Conservation (phyloP, 2,329 filamentous ascomycete species). For the Diplodia sapinea region DNA sequence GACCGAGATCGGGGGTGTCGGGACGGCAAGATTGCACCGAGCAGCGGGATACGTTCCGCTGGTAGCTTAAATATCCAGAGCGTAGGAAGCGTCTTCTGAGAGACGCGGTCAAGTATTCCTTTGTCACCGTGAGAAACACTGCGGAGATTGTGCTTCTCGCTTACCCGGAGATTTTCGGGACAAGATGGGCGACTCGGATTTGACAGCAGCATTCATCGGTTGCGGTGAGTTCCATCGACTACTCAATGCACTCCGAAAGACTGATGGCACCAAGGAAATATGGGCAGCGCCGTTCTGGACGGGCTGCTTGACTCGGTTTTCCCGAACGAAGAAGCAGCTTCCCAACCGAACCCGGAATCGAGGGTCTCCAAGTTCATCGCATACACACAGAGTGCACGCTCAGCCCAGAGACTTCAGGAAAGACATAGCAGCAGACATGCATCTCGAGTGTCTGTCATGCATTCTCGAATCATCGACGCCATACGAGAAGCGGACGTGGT, state of each 20-base stretch:
- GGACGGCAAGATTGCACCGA: background rate
- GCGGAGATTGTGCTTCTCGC: background rate
- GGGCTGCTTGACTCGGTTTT: background rate
- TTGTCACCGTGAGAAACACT: too few species aligned
- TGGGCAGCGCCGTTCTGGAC: slow-evolving; percentile 5
- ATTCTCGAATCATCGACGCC: background rate
- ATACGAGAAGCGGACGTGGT: slow-evolving; percentile 2
- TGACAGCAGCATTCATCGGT: slow-evolving; percentile 6
- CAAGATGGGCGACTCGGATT: background rate
- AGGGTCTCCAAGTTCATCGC: slow-evolving; percentile 4
- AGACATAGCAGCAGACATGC: background rate
- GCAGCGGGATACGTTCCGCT: background rate
- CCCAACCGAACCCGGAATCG: background rate
- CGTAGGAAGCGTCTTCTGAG: background rate
- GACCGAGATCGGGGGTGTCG: background rate
- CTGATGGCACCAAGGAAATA: background rate
- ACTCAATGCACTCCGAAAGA: background rate
- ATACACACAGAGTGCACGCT: background rate
- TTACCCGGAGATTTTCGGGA: background rate
- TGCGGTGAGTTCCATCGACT: background rate
- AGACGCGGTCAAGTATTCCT: too few species aligned
- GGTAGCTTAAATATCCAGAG: background rate
- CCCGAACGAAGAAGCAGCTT: background rate
- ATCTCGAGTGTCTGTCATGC: background rate
- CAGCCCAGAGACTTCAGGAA: background rate